A percentile compares a stretch with the other conserved stretches of the same genome.
These are phyloP conservation scores for Ophiostoma sp. DNA, from an alignment of 2,329 filamentous ascomycete species.

Conservation along the genomic window DNA sequence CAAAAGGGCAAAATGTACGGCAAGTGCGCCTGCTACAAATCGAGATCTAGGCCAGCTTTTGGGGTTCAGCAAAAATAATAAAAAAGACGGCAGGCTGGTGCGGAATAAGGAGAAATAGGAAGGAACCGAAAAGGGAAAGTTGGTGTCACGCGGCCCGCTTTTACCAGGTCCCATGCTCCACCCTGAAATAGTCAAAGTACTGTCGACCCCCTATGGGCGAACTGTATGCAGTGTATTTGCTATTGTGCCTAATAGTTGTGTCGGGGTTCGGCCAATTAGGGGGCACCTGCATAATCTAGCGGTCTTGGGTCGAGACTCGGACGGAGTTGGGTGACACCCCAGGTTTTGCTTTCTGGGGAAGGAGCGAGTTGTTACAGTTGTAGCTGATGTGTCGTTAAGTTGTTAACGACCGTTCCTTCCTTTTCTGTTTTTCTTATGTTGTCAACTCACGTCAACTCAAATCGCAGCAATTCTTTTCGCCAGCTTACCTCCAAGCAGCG, in stretches of 20 bases:
- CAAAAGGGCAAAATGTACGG: neutral
- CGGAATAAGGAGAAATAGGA: neutral
- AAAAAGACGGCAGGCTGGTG: neutral
- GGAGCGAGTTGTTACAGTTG: neutral
- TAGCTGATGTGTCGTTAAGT: neutral
- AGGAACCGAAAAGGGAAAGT: neutral
- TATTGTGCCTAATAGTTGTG: neutral
- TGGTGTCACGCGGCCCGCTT: constrained; percentile 2
- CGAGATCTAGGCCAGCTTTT: constrained; percentile 1
- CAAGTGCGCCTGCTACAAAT: neutral
- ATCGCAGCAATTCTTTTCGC: neutral
- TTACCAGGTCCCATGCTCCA: constrained; percentile 5
- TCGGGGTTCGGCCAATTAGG: neutral
- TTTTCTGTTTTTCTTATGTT: neutral
- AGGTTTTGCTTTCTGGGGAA: neutral
- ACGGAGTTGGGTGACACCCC: neutral
- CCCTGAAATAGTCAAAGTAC: neutral
- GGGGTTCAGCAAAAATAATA: neutral
- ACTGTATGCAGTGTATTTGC: neutral
- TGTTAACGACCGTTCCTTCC: neutral
- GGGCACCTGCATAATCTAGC: neutral
- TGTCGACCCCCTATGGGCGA: neutral
- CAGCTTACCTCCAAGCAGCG: too few species aligned
- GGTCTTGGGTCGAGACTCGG: neutral
- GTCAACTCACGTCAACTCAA: neutral